phyloP scores from a whole-genome alignment of 768 basidiomycete genomes.

The Gloeophyllum trabeum region DNA sequence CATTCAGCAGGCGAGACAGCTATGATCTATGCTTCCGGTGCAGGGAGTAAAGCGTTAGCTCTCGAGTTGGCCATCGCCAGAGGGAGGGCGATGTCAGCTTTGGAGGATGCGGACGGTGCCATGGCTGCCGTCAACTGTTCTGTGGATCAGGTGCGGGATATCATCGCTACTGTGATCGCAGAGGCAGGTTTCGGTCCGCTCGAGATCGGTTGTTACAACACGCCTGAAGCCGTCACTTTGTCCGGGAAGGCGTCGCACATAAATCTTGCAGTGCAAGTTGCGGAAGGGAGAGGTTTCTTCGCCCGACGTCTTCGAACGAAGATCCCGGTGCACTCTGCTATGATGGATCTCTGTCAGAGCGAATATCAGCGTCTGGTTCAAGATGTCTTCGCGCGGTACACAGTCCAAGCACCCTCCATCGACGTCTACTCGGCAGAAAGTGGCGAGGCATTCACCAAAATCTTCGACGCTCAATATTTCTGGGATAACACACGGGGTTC shows the following conservation, averaged over 20 bases:
- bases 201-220: conserved; percentile 31
- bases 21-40: conserved; percentile 30
- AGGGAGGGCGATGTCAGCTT: conserved; percentile 21
- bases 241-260: conserved; percentile 16
- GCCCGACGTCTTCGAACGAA: conserved; percentile 25
- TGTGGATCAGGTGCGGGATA: conserved; percentile 13
- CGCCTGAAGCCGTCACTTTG: conserved; percentile 23
- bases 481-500: conserved; percentile 27
- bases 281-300: conserved; percentile 17
- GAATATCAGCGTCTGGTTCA: conserved; percentile 17
- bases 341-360: conserved; percentile 24
- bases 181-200: conserved; percentile 12
- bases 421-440: conserved; percentile 26
- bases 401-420: conserved; percentile 16
- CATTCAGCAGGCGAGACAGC: conserved; percentile 40
- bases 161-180: conserved; percentile 13
- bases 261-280: conserved; percentile 19
- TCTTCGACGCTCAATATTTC: conserved; percentile 25
- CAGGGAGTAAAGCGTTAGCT: conserved; percentile 26
- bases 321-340: conserved; percentile 25
- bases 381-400: conserved; percentile 22
- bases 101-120: conserved; percentile 22
- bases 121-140: conserved; percentile 34
- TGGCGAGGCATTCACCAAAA: conserved; percentile 11
- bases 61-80: conserved; percentile 32